Evolutionary conservation across 306 rosid species (phyloP).

Genomic region (Vigna trinervia): DNA sequence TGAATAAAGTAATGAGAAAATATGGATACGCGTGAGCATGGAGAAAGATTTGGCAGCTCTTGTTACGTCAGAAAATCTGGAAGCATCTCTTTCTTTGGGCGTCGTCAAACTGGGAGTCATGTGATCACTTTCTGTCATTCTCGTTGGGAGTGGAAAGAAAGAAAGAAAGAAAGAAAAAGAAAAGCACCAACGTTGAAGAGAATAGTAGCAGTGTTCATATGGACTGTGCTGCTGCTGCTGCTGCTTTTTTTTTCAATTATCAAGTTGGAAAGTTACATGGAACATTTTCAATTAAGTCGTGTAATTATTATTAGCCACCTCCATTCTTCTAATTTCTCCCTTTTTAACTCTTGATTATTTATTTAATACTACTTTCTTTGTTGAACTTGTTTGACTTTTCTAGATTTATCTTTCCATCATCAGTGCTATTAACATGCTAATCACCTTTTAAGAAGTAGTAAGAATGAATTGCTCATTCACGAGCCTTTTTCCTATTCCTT

Average conservation of each 20-base stretch:
- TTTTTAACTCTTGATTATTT: not conserved
- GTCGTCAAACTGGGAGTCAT: conserved; percentile 32
- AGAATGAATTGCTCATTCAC: too few relatives aligned
- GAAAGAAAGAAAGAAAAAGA: too few relatives aligned
- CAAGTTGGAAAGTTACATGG: conserved; percentile 5
- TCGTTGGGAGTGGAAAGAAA: not conserved
- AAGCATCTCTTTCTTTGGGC: conserved; percentile 35
- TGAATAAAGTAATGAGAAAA: not conserved
- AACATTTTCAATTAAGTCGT: conserved; percentile 6
- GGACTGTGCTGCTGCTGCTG: conserved; percentile 29
- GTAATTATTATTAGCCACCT: conserved; percentile 17
- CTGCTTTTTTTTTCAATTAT: not conserved
- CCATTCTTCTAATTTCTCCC: conserved; percentile 4
- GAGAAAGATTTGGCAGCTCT: conserved; percentile 33
- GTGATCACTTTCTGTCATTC: not conserved
- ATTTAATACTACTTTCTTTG: not conserved
- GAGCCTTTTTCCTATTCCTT: too few relatives aligned
- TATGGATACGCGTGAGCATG: conserved; percentile 36
- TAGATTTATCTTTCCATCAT: not conserved
- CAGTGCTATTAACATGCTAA: too few relatives aligned
- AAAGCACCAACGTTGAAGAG: too few relatives aligned
- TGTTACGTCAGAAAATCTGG: conserved; percentile 43
- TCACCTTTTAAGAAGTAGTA: too few relatives aligned
- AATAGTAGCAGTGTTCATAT: conserved; percentile 24
- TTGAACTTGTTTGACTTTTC: conserved; percentile 10